A percentile compares a stretch with the other conserved stretches of the same genome.
phyloP scores from a whole-genome alignment of 306 rosid genomes.

The Canavalia ensiformis region DNA sequence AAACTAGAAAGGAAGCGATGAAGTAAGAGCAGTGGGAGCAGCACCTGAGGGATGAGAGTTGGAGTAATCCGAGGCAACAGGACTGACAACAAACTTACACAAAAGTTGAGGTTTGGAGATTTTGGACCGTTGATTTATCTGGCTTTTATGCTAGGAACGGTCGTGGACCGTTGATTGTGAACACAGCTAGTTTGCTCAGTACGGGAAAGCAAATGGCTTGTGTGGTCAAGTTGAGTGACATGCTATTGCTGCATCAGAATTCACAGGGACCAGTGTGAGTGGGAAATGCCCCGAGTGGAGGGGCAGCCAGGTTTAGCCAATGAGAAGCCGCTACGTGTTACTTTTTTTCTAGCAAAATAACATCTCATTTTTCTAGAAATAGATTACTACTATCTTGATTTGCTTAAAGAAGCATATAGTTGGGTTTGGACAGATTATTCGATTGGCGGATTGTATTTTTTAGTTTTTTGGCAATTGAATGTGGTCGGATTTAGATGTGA shows the following conservation, averaged over 20 bases:
- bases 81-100: slow-evolving; percentile 47
- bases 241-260: not conserved
- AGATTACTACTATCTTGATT: too few species aligned
- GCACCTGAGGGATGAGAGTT: not conserved
- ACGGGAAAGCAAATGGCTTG: slow-evolving; percentile 34
- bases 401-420: too few species aligned
- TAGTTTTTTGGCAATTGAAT: too few species aligned
- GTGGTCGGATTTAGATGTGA: too few species aligned
- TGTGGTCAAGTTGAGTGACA: slow-evolving; percentile 37
- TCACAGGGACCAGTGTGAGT: not conserved
- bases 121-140: not conserved
- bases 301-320: not conserved
- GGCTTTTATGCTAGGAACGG: too few species aligned
- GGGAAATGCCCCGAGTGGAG: not conserved
- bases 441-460: too few species aligned
- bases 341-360: not conserved
- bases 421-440: too few species aligned
- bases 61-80: slow-evolving; percentile 39
- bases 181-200: slow-evolving; percentile 47
- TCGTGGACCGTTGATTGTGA: slow-evolving; percentile 37
- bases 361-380: too few species aligned
- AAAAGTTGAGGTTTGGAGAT: not conserved
- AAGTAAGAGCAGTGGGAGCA: not conserved
- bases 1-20: not conserved
- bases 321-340: not conserved